phyloP scores from a whole-genome alignment of 2,329 filamentous ascomycete species.

The Zymoseptoria passerinii region DNA sequence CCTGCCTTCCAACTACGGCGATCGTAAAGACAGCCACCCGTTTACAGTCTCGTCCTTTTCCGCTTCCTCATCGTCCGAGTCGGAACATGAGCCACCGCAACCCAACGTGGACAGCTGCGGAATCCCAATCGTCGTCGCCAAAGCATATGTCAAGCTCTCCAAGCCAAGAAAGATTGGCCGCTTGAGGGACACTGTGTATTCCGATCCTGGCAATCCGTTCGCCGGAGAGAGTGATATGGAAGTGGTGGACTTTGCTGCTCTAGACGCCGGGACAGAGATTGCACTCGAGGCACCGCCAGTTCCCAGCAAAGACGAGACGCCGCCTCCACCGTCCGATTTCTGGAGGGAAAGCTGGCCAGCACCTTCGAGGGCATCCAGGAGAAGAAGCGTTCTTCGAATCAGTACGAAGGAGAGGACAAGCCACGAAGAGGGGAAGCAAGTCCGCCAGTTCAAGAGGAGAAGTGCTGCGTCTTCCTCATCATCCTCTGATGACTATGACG shows the following conservation, averaged over 20 bases:
- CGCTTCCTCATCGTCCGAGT: not conserved
- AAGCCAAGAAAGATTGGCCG: constrained; percentile 4
- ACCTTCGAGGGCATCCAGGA: not conserved
- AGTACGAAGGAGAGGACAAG: not conserved
- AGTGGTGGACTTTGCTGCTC: not conserved
- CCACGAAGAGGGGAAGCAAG: not conserved
- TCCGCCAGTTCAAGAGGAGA: not conserved
- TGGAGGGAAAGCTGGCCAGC: constrained; percentile 1
- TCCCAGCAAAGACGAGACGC: not conserved
- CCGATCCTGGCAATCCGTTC: constrained; percentile 24
- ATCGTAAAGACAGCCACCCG: not conserved
- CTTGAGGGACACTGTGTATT: constrained; percentile 20
- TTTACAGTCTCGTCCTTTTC: not conserved
- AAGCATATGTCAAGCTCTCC: constrained; percentile 6
- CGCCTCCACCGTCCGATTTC: constrained; percentile 1
- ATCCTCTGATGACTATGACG: not conserved
- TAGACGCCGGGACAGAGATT: not conserved
- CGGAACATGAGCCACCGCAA: not conserved
- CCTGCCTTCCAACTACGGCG: not conserved
- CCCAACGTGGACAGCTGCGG: not conserved
- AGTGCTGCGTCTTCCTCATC: not conserved
- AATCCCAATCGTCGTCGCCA: not conserved
- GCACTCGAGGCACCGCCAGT: not conserved
- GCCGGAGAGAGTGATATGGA: not conserved
- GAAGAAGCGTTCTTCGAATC: not conserved